These are phyloP conservation scores for Pseudogymnoascus verrucosus DNA, from an alignment of 2,329 filamentous ascomycete genomes.

Conservation along the genomic window DNA sequence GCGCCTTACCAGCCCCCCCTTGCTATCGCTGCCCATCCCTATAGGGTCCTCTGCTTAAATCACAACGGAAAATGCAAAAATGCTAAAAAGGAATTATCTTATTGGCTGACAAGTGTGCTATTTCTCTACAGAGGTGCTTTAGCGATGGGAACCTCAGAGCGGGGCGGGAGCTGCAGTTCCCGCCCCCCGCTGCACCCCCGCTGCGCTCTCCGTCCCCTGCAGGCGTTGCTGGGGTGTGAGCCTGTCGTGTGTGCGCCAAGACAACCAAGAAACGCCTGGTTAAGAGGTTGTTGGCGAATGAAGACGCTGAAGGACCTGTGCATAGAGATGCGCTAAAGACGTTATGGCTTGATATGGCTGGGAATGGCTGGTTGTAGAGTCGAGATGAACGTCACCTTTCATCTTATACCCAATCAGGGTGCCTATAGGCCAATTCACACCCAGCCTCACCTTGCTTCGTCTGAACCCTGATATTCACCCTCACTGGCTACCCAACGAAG, in stretches of 20 bases:
- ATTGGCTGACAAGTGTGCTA: not conserved
- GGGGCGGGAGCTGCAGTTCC: not conserved
- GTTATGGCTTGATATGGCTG: not conserved
- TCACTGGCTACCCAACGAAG: not conserved
- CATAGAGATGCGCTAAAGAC: not conserved
- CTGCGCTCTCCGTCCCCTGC: not conserved
- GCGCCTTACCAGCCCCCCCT: not conserved
- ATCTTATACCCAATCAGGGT: not conserved
- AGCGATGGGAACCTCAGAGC: not conserved
- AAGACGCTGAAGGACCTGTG: not conserved
- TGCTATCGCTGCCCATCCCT: not conserved
- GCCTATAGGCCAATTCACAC: not conserved
- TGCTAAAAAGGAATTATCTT: not conserved
- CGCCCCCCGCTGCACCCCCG: not conserved
- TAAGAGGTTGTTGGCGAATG: not conserved
- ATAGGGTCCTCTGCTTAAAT: constrained; percentile 1
- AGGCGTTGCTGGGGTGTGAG: not conserved
- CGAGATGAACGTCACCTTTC: not conserved
- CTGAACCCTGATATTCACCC: constrained; percentile 3
- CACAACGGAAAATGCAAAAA: constrained; percentile 1
- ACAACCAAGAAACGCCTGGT: not conserved
- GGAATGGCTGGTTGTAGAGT: not conserved
- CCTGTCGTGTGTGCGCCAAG: constrained; percentile 4
- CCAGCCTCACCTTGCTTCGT: not conserved
- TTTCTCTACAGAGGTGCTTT: constrained; percentile 1